Conservation (phyloP, 2,329 filamentous ascomycete species). For the Alternaria arbusti region DNA sequence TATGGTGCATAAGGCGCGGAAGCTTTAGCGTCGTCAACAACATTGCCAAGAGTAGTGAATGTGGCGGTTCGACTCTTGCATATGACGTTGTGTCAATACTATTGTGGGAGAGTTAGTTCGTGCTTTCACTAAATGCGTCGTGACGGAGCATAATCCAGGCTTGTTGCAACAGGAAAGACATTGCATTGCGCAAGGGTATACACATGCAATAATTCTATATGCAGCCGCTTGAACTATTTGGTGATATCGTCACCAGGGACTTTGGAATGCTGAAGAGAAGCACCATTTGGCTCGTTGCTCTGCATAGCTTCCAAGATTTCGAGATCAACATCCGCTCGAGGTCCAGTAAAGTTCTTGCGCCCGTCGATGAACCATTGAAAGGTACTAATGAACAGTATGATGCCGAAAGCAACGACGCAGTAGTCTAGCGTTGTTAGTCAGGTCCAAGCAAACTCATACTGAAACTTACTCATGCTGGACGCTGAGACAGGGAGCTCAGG, state of each 20-base stretch:
- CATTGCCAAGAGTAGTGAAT: neutral
- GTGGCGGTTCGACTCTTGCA: neutral
- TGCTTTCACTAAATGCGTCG: neutral
- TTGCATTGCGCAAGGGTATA: neutral
- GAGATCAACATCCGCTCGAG: constrained; percentile 49
- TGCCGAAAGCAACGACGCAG: constrained; percentile 63
- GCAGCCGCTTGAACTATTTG: neutral
- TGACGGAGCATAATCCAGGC: neutral
- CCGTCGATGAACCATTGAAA: constrained; percentile 68
- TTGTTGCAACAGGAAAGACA: too few relatives aligned
- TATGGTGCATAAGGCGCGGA: neutral
- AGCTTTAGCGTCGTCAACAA: neutral
- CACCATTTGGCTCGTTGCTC: constrained; percentile 20
- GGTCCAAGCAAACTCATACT: neutral
- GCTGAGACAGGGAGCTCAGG: constrained; percentile 68
- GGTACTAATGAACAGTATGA: constrained; percentile 63
- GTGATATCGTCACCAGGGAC: constrained; percentile 10
- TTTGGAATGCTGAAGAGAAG: constrained; percentile 9
- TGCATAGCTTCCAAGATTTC: constrained; percentile 50
- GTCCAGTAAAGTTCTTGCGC: constrained; percentile 65
- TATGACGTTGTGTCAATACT: neutral
- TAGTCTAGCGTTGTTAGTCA: constrained; percentile 49
- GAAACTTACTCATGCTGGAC: constrained; percentile 69
- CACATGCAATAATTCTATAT: neutral
- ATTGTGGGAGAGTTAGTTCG: neutral